Evolutionary conservation across 1,139 yeast genomes (phyloP).

Genomic region (Yamadazyma diospyri): DNA sequence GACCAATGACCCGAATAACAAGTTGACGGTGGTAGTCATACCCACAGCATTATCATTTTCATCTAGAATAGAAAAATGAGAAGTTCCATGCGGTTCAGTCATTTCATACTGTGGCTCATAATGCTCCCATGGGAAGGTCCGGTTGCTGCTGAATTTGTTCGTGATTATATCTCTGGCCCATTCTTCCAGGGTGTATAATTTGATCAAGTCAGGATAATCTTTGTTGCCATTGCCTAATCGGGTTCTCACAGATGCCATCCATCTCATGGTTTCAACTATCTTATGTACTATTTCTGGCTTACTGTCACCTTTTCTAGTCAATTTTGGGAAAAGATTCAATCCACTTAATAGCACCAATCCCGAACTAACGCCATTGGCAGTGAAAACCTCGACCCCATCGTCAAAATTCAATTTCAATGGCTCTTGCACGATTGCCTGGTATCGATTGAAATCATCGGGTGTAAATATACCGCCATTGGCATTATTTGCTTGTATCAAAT

Average conservation of each 20-base stretch:
- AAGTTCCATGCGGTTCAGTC: conserved; percentile 80
- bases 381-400: conserved; percentile 51
- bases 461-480: conserved; percentile 60
- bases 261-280: conserved; percentile 83
- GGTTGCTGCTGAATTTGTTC: conserved; percentile 41
- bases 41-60: conserved; percentile 69
- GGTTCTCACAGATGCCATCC: conserved; percentile 85
- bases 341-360: conserved; percentile 84
- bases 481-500: conserved; percentile 45
- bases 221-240: conserved; percentile 64
- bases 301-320: conserved; percentile 21
- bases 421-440: conserved; percentile 50
- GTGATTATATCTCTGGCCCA: conserved; percentile 55
- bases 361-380: conserved; percentile 76
- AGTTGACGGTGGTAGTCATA: conserved; percentile 87
- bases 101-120: conserved; percentile 78
- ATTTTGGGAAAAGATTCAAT: conserved; percentile 52
- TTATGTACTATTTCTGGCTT: conserved; percentile 55
- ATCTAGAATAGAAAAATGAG: conserved; percentile 81
- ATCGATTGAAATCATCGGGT: conserved; percentile 59
- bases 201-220: conserved; percentile 24
- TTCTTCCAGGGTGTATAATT: conserved; percentile 28
- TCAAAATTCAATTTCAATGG: conserved; percentile 46
- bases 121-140: conserved; percentile 65
- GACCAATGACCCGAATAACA: conserved; percentile 76